A percentile compares a stretch with the other conserved stretches of the same genome.
Conservation (phyloP, 352 stramenopile genomes). For the Halophytophthora polymorphica region DNA sequence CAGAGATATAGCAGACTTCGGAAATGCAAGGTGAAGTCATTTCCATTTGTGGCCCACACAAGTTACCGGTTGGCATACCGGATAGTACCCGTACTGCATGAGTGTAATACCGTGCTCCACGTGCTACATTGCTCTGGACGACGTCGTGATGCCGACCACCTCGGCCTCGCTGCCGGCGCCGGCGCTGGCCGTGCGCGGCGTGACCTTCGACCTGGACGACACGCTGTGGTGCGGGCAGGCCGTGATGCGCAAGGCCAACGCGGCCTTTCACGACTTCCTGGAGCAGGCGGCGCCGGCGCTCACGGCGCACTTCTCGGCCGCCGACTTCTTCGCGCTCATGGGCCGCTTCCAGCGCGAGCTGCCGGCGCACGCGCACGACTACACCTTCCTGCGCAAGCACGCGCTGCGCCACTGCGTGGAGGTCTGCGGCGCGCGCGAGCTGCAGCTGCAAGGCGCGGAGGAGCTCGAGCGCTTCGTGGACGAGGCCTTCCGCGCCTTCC, state of each 20-base stretch:
- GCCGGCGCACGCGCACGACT: slow-evolving; percentile 56
- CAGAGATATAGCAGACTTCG: too few species aligned
- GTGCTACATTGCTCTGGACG: too few species aligned
- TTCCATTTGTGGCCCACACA: too few species aligned
- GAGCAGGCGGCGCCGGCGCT: slow-evolving; percentile 27
- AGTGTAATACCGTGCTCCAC: too few species aligned
- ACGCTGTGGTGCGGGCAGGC: slow-evolving; percentile 65
- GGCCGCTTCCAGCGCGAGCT: slow-evolving; percentile 36
- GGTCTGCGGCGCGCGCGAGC: slow-evolving; percentile 15
- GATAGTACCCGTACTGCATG: too few species aligned
- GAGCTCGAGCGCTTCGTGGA: slow-evolving; percentile 40
- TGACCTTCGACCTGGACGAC: slow-evolving; percentile 83
- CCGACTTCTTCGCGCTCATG: slow-evolving; percentile 40
- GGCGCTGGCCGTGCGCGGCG: slow-evolving; percentile 29
- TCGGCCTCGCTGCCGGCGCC: neutral
- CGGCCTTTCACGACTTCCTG: slow-evolving; percentile 52
- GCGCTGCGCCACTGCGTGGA: slow-evolving; percentile 47
- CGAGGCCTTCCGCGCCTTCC: slow-evolving; percentile 54
- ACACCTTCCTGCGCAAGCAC: slow-evolving; percentile 63
- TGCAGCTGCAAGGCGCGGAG: slow-evolving; percentile 16
- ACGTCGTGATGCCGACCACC: too few species aligned
- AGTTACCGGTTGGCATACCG: too few species aligned
- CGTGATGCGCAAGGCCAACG: slow-evolving; percentile 43
- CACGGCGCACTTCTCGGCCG: slow-evolving; percentile 36
- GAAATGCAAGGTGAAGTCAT: too few species aligned